These are phyloP conservation scores for Ogataea naganishii DNA, from an alignment of 805 yeast genomes.

Conservation along the genomic window DNA sequence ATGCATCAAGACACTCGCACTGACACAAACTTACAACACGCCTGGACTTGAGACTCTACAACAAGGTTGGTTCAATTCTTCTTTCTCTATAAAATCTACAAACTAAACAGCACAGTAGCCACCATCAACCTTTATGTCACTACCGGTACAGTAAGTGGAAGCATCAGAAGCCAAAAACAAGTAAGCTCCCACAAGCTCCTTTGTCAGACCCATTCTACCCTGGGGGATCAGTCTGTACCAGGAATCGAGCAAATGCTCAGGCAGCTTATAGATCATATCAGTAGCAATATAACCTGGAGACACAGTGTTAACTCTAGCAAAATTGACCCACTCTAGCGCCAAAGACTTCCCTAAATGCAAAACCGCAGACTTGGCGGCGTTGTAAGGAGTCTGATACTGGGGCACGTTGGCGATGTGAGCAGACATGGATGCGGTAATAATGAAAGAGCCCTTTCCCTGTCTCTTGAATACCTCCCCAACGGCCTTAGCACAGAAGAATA, in stretches of 20 bases:
- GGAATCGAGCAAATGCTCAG: constrained; percentile 31
- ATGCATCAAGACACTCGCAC: too few relatives aligned
- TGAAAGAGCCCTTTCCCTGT: constrained; percentile 70
- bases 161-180: constrained; percentile 77
- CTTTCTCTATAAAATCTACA: too few relatives aligned
- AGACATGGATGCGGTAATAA: constrained; percentile 84
- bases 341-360: constrained; percentile 67
- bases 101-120: constrained; percentile 50
- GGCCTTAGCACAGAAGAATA: constrained; percentile 69
- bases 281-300: constrained; percentile 85
- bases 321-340: constrained; percentile 85
- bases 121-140: constrained; percentile 73
- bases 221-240: constrained; percentile 52
- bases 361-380: constrained; percentile 81
- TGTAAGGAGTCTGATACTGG: constrained; percentile 78
- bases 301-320: constrained; percentile 76
- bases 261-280: constrained; percentile 45
- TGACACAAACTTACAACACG: too few relatives aligned
- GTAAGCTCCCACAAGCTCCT: constrained; percentile 74
- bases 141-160: constrained; percentile 69
- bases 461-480: constrained; percentile 65
- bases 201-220: constrained; percentile 69
- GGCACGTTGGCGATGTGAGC: constrained; percentile 85
- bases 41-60: too few relatives aligned
- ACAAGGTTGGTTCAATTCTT: constrained; percentile 4